These are phyloP conservation scores for Carex parvula DNA, from an alignment of 176 grass and related monocot species.

Conservation along the genomic window DNA sequence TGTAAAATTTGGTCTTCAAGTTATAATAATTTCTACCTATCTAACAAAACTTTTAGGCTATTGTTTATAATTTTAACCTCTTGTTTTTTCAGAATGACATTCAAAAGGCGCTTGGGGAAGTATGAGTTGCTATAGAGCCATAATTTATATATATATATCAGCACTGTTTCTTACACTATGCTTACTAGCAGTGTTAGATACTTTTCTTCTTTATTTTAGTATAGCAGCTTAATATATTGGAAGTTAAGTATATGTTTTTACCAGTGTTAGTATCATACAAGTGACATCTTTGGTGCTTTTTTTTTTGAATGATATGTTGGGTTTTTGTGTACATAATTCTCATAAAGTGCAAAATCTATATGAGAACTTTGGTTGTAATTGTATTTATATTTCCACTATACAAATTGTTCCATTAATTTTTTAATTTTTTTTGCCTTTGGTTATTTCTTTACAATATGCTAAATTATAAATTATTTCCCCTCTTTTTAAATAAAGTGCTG, in stretches of 20 bases:
- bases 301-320: background rate
- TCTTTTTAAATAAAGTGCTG: background rate
- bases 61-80: constrained; percentile 25
- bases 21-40: no score
- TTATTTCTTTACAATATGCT: background rate
- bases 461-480: background rate
- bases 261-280: background rate
- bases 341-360: background rate
- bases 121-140: background rate
- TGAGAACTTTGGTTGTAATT: background rate
- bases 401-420: background rate
- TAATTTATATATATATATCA: background rate
- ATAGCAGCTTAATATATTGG: background rate
- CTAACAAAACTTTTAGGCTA: background rate
- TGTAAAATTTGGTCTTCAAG: no score
- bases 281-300: background rate
- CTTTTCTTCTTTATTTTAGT: background rate
- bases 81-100: constrained; percentile 70
- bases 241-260: background rate
- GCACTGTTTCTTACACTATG: background rate
- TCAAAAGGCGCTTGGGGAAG: constrained; percentile 49
- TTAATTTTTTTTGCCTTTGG: background rate
- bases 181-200: background rate
- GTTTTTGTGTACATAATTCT: constrained; percentile 9
- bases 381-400: background rate